Evolutionary conservation across 2,329 filamentous ascomycete species (phyloP), one percentile per base, ranked within the genome.

Genomic region (Diaporthe humulicola): DNA sequence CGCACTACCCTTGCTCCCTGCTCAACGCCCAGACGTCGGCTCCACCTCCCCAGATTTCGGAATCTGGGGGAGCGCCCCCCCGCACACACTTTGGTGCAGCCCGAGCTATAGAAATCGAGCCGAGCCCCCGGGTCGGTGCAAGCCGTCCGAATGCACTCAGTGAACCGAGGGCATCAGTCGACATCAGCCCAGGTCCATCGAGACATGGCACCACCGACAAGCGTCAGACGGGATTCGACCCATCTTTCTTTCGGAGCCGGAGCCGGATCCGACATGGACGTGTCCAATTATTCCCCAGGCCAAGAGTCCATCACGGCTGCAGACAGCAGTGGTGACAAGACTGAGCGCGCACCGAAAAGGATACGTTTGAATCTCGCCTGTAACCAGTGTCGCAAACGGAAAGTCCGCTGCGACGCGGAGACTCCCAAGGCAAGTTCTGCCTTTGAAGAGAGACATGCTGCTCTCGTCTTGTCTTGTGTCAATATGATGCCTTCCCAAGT

Each of bases 381-480:
- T 67, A 80, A 80, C 56, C 77, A 78, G 67, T 81, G 80, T 74
- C 79, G 80, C 15, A 80, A 78, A 70, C 78, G 80, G 71, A 81
- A 81, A 75, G 80, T 81, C 19, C 79, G 80, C 19, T 81, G 80
- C 73, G 80, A 81, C 61, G 78, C 79, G n/a, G 73, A 77, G 50
- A 76, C 75, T 38, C 80, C 80, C 7, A 79, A 78, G 60, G 60
- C 28, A 14, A 50, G 42, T 30, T 6, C 7, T n/a, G 10, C 17
- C 10, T 66, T 28, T 36, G 25, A 4, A 36, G 12, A 17, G 2
- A 33, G 40, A 19, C 7, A 5, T 25, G 1, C 3, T n/a, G 2
- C 3, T 0, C 19, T 25, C 2, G 40, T 64, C 2, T 30, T 48
- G 17, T 36, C 19, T 66, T 6, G 1, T 22, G 3, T 8, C 17